A percentile compares a stretch with the other conserved stretches of the same genome.
Evolutionary conservation across 2,329 filamentous ascomycete genomes (phyloP).

Genomic region (Pestalotiopsis sp.): DNA sequence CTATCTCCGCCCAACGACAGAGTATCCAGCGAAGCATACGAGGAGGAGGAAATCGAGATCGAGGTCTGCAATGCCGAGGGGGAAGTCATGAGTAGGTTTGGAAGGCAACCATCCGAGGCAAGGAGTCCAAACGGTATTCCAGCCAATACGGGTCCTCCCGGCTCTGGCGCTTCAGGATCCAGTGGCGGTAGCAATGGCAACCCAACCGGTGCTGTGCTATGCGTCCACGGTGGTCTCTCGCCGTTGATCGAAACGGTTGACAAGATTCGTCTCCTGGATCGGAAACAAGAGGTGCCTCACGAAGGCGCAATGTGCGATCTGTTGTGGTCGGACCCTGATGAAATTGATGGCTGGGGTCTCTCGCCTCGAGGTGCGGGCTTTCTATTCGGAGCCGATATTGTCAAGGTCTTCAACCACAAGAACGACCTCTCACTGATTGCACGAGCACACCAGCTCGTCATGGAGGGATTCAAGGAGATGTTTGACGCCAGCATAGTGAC

Average conservation of each 20-base stretch:
- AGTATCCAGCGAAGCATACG: slow-evolving; percentile 45
- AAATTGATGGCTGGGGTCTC: slow-evolving; percentile 95
- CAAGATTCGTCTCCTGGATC: slow-evolving; percentile 90
- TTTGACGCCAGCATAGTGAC: slow-evolving; percentile 95
- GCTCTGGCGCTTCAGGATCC: slow-evolving; percentile 74
- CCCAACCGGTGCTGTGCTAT: slow-evolving; percentile 81
- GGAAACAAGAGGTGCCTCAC: slow-evolving; percentile 97
- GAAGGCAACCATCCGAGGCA: slow-evolving; percentile 42
- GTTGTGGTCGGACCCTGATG: slow-evolving; percentile 96
- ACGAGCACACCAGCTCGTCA: slow-evolving; percentile 93
- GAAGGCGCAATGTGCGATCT: slow-evolving; percentile 99
- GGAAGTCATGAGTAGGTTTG: slow-evolving; percentile 73
- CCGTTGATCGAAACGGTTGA: slow-evolving; percentile 92
- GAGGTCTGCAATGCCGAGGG: slow-evolving; percentile 88
- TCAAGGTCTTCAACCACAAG: slow-evolving; percentile 91
- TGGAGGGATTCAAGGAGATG: slow-evolving; percentile 99
- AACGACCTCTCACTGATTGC: slow-evolving; percentile 93
- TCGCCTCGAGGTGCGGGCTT: slow-evolving; percentile 94
- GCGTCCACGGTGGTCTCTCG: slow-evolving; percentile 90
- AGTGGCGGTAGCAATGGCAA: slow-evolving; percentile 65
- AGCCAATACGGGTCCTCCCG: slow-evolving; percentile 68
- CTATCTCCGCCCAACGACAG: slow-evolving; percentile 51
- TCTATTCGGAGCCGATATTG: slow-evolving; percentile 92
- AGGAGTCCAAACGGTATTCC: slow-evolving; percentile 39
- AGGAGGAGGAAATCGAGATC: slow-evolving; percentile 79